Evolutionary conservation across 1,284 basidiomycete species (phyloP).

Genomic region (Ustilago crameri): DNA sequence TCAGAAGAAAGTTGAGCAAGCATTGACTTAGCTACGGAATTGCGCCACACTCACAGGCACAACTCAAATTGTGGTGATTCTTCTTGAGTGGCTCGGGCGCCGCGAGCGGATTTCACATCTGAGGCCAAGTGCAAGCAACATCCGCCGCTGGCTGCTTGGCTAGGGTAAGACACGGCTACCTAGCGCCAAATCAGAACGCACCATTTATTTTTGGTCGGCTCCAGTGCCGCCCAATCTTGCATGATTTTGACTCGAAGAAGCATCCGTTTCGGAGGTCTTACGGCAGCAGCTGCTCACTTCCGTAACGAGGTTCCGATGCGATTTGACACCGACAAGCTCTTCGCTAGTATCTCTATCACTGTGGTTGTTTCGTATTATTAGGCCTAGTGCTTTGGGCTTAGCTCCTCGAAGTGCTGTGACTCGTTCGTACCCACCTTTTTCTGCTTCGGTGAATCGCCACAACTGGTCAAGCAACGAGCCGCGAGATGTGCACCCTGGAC

Average conservation of each 20-base stretch:
- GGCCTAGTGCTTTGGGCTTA: no score
- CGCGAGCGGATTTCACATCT: no score
- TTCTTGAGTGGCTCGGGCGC: conserved; percentile 8
- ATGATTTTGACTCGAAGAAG: neutral
- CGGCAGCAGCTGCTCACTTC: neutral
- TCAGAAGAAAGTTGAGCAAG: conserved; percentile 3
- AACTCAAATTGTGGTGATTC: neutral
- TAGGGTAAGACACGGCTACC: conserved; percentile 4
- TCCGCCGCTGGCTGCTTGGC: neutral
- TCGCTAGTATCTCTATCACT: no score
- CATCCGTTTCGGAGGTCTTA: neutral
- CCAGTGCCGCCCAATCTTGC: conserved; percentile 6
- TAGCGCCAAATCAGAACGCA: conserved; percentile 15
- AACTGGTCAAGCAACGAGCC: conserved; percentile 6
- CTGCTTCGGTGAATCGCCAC: conserved; percentile 36
- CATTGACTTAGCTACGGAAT: neutral
- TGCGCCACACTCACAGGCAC: conserved; percentile 3
- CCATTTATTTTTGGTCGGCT: conserved; percentile 4
- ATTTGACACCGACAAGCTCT: no score
- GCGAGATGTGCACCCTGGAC: no score
- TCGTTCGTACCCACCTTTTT: neutral
- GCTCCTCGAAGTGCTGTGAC: neutral
- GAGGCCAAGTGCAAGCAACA: no score
- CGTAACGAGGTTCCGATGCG: no score
- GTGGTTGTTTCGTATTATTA: no score